Evolutionary conservation across 768 basidiomycete genomes (phyloP), one percentile per base, ranked within the genome.

Genomic region (Suillus subaureus): DNA sequence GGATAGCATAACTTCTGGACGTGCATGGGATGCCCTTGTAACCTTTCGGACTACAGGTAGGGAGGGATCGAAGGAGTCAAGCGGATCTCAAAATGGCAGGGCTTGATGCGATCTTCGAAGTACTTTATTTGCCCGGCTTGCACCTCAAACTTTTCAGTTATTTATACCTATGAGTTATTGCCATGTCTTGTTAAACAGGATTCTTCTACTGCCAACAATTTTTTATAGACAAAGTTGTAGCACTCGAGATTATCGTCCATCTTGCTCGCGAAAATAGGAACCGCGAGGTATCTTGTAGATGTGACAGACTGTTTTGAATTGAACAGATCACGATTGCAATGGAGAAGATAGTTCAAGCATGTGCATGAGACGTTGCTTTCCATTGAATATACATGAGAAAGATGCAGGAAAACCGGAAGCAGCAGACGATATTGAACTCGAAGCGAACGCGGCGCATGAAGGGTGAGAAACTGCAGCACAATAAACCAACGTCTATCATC

Each of bases 1-100:
- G 69, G 80, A 86, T 71, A 86, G 88, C 51, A 74, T 91, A 9
- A 78, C 74, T 21, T 86, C 87, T 16, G 88, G 89, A 6, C 81
- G 77, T 51, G 89, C 90, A 28, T 88, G 86, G 86, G 73, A 77
- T 60, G 87, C 87, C 4, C 69, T 90, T 47, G 79, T 84, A 67
- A 77, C 73, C 6, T 89, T 89, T 73, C 79, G 82, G 5, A 77
- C 81, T 12, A 79, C 79, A 12, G 85, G 83, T 11, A 68, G 33
- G 61, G 51, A 47, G 8, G 66, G 42, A 9, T 47, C 42, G 52
- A 63, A 61, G 28, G 57, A 54, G 49, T 54, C 2, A 40, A 45
- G n/a, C 33, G 26, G 6, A 42, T 43, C 9, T 21, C 18, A 12
- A 33, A 55, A 55, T 12, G 39, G 4, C 16, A 58, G 39, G 28